Conservation (phyloP, 768 basidiomycete genomes). For the Hysterangium stoloniferum region DNA sequence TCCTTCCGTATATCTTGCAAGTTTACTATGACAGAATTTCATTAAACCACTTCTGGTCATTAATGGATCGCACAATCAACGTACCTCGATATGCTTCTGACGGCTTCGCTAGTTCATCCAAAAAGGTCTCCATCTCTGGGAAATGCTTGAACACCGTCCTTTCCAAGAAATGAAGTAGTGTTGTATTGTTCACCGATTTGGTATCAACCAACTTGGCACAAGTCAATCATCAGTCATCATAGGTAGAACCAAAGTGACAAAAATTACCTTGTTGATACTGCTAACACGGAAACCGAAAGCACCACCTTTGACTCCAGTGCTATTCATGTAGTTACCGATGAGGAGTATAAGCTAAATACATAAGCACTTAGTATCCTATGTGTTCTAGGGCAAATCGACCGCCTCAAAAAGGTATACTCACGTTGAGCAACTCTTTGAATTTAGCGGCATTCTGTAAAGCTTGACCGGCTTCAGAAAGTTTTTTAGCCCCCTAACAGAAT, state of each 20-base stretch:
- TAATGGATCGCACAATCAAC: slow-evolving; percentile 10
- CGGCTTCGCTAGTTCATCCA: slow-evolving; percentile 83
- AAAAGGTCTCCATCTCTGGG: slow-evolving; percentile 76
- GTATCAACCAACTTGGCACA: slow-evolving; percentile 81
- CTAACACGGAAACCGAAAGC: slow-evolving; percentile 96
- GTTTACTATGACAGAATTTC: slow-evolving; percentile 49
- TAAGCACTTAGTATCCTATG: too few species aligned
- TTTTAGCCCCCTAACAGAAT: slow-evolving; percentile 58
- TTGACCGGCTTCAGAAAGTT: slow-evolving; percentile 73
- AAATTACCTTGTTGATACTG: slow-evolving; percentile 87
- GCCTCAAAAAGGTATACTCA: slow-evolving; percentile 32
- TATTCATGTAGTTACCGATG: slow-evolving; percentile 98
- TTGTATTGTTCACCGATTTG: slow-evolving; percentile 91
- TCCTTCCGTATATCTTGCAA: slow-evolving; percentile 79
- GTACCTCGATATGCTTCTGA: slow-evolving; percentile 89
- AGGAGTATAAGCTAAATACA: slow-evolving; percentile 70
- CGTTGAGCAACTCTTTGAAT: slow-evolving; percentile 87
- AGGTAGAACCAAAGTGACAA: neutral
- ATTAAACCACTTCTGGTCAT: neutral
- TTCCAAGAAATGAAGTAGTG: slow-evolving; percentile 90
- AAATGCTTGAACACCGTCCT: slow-evolving; percentile 83
- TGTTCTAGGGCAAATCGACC: neutral
- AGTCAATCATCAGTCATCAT: slow-evolving; percentile 1
- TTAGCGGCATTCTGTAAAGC: slow-evolving; percentile 71
- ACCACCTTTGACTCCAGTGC: slow-evolving; percentile 90